Conservation (phyloP, 805 yeast species). For the Wickerhamiella kurtzmanii region DNA sequence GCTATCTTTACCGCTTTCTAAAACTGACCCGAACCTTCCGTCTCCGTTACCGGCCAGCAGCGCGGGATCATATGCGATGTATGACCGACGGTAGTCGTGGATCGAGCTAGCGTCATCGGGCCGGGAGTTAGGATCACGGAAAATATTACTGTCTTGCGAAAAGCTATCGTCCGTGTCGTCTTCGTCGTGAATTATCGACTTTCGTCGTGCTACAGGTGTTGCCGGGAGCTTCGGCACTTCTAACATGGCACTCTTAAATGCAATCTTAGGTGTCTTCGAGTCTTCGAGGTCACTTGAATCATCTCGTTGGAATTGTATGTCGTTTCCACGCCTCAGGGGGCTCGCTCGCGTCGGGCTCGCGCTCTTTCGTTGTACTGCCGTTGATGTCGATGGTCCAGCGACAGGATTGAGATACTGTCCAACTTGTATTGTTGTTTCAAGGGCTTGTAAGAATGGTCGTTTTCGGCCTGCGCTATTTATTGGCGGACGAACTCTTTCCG, state of each 20-base stretch:
- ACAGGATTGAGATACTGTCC: not conserved
- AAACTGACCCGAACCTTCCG: not conserved
- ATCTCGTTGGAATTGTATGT: no score
- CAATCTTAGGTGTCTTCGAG: no score
- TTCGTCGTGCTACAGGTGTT: not conserved
- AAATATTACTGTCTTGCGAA: no score
- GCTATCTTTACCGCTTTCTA: not conserved
- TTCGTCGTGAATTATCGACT: not conserved
- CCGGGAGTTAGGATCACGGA: no score
- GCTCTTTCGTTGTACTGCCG: not conserved
- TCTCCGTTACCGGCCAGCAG: not conserved
- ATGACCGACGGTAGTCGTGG: no score
- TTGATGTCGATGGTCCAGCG: not conserved
- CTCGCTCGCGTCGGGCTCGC: not conserved
- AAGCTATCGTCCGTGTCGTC: not conserved
- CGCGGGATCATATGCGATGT: not conserved
- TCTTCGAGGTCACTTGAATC: no score
- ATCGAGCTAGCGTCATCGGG: no score
- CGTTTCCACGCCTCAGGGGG: not conserved
- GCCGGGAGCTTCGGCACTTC: not conserved
- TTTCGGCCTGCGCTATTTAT: not conserved
- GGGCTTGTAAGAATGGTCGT: not conserved
- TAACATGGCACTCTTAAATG: not conserved
- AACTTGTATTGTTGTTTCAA: not conserved
- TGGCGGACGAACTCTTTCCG: not conserved